These are phyloP conservation scores for Saraca asoca DNA, from an alignment of 331 rosid species.

Conservation along the genomic window DNA sequence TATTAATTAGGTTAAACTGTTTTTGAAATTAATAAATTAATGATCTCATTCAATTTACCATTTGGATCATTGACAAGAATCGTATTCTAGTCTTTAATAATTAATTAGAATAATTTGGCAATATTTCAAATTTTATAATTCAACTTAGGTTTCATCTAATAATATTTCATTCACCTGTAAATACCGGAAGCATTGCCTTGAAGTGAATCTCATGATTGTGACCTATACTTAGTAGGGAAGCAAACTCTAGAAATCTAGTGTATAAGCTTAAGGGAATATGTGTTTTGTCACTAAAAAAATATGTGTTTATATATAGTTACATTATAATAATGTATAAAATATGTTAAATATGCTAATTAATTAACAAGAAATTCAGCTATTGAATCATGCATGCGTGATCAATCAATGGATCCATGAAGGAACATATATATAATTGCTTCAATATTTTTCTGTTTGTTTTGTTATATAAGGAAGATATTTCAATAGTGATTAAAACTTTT, in stretches of 20 bases:
- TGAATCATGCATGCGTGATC: too few relatives aligned
- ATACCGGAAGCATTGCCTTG: neutral
- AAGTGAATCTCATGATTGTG: slow-evolving; percentile 20
- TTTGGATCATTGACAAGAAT: slow-evolving; percentile 27
- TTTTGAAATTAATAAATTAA: slow-evolving; percentile 1
- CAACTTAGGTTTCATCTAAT: too few relatives aligned
- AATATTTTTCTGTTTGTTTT: neutral
- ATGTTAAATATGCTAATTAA: neutral
- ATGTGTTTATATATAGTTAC: neutral
- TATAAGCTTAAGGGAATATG: neutral
- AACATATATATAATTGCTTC: neutral
- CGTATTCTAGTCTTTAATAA: slow-evolving; percentile 37
- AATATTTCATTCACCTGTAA: neutral
- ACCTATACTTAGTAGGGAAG: neutral
- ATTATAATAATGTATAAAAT: neutral
- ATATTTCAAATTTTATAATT: neutral
- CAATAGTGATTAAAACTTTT: neutral
- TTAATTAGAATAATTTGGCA: neutral
- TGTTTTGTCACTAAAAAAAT: neutral
- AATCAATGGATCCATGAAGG: too few relatives aligned
- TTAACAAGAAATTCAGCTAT: neutral
- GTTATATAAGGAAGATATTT: neutral
- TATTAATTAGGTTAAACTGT: neutral
- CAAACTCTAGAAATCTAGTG: slow-evolving; percentile 1
- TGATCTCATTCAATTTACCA: slow-evolving; percentile 16